Base-by-base conservation (phyloP, 441 rosid species). In the Viola pubescens region DNA sequence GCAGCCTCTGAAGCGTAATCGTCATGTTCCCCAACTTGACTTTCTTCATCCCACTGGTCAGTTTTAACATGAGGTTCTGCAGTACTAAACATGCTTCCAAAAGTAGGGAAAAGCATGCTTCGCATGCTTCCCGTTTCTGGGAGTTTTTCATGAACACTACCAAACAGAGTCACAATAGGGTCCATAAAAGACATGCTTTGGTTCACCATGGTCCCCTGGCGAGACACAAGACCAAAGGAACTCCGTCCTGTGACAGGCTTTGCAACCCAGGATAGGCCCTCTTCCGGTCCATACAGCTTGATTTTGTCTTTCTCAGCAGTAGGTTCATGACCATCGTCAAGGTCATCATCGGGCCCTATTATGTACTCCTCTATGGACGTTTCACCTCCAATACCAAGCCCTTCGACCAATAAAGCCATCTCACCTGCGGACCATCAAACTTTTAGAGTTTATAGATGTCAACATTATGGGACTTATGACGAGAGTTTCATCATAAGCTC, bases 1-100 rank as follows among this genome's bases (percentile, higher is more conserved):
- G 62, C 94, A 12, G 71, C 81, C 14, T 90, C 97, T 9, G 96
- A 79, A 43, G 76, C 69, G 52, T 78, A 82, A 11, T 76, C 95
- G 40, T 83, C 95, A n/a, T 87, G 94, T 72, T 86, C 85, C 45
- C 44, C 65, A 37, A 77, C 79, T 62, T 64, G 75, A 69, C 82
- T 84, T 80, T 85, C 99, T 64, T 88, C 96, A 65, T 88, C 99
- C 96, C 96, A 85, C 4, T 86, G 90, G 13, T 87, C 95, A 48
- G 81, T 66, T 58, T 76, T 82, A 12, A 64, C 64, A 58, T 79
- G 91, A 69, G 76, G 77, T 26, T 88, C 92, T 70, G 91, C 95
- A 43, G 85, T 73, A 47, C 96, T 90, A 67, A 90, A 81, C 95
- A 90, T 87, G 78, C 99, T 90, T 56, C 97, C 95, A n/a, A 90